Evolutionary conservation across 78 protist species (phyloP).

Genomic region (Trichosphaerium sp.): DNA sequence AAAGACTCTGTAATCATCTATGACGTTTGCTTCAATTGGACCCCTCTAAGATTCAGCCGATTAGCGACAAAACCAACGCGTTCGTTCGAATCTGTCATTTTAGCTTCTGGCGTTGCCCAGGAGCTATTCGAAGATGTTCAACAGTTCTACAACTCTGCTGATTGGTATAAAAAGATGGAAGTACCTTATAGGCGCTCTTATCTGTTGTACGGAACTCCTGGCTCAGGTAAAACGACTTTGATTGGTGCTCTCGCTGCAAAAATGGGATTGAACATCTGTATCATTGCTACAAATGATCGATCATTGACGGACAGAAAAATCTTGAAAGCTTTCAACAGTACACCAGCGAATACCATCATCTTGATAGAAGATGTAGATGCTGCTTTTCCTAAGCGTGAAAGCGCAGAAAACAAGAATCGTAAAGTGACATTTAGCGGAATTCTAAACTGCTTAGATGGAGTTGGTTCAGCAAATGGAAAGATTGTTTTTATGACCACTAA

Average conservation of each 20-base stretch:
- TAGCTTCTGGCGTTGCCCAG: too few relatives aligned
- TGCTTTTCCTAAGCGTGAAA: conserved; percentile 25
- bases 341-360: conserved; percentile 32
- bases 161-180: conserved; percentile 41
- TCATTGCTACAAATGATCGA: conserved; percentile 24
- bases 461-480: conserved; percentile 56
- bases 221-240: conserved; percentile 54
- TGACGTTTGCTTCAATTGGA: too few relatives aligned
- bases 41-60: too few relatives aligned
- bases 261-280: conserved; percentile 23
- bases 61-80: too few relatives aligned
- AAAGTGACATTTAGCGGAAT: conserved; percentile 42
- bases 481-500: conserved; percentile 73
- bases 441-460: conserved; percentile 67
- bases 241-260: conserved; percentile 22
- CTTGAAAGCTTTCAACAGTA: neutral
- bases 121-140: conserved; percentile 29
- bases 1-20: too few relatives aligned
- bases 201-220: conserved; percentile 63
- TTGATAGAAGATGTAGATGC: conserved; percentile 69
- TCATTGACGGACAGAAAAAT: conserved; percentile 14
- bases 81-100: too few relatives aligned
- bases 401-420: too few relatives aligned
- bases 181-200: conserved; percentile 54
- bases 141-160: conserved; percentile 23